Evolutionary conservation across 345 rosid species (phyloP).

Genomic region (Salix arbutifolia): DNA sequence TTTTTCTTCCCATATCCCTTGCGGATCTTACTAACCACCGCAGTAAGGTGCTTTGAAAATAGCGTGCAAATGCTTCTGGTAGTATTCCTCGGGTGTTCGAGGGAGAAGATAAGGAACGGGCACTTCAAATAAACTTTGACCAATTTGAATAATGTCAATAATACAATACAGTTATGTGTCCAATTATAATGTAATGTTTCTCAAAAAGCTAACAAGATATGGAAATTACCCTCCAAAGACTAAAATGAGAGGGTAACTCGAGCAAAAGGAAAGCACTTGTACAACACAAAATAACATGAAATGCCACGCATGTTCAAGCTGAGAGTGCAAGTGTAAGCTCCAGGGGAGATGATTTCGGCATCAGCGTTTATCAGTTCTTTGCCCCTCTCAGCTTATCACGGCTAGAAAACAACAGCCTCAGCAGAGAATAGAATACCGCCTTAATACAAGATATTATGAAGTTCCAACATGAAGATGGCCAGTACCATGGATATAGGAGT

Average conservation of each 20-base stretch:
- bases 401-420: conserved; percentile 48
- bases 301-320: background rate
- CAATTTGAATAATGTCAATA: background rate
- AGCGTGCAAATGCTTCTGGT: background rate
- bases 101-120: background rate
- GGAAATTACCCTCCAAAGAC: background rate
- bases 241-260: background rate
- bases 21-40: too few relatives aligned
- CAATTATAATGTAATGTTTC: too few relatives aligned
- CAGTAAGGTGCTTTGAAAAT: background rate
- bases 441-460: conserved; percentile 64
- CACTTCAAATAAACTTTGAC: background rate
- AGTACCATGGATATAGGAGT: conserved; percentile 92
- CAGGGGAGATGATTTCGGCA: background rate
- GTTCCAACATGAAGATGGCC: conserved; percentile 99
- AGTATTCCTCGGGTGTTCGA: background rate
- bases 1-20: too few relatives aligned
- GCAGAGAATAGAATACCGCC: conserved; percentile 47
- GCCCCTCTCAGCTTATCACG: conserved; percentile 47
- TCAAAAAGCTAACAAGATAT: background rate
- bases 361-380: conserved; percentile 23
- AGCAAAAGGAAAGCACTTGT: background rate
- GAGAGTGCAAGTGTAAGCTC: background rate
- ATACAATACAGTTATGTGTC: background rate
- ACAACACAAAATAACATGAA: background rate